Conservation (phyloP, 441 rosid species). For the Jatropha podagrica region DNA sequence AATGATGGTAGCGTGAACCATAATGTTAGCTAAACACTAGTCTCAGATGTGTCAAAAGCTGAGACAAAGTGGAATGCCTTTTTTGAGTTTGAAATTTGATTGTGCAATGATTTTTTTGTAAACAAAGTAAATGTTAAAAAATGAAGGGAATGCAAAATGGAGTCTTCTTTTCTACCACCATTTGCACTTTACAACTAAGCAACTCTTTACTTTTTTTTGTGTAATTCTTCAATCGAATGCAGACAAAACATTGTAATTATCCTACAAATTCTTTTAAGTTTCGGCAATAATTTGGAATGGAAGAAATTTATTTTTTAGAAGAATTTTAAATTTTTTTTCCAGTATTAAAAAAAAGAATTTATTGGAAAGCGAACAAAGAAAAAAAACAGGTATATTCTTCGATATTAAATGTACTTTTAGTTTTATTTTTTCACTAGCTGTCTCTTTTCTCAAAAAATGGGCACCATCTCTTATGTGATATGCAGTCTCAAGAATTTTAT, state of each 20-base stretch:
- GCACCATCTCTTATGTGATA: too few relatives aligned
- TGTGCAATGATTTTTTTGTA: neutral
- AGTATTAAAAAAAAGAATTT: too few relatives aligned
- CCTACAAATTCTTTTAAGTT: neutral
- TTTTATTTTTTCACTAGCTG: too few relatives aligned
- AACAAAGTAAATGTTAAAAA: neutral
- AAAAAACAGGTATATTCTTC: too few relatives aligned
- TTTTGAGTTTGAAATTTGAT: neutral
- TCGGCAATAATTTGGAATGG: neutral
- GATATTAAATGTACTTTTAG: too few relatives aligned
- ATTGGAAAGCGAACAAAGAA: too few relatives aligned
- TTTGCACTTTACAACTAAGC: slow-evolving; percentile 19
- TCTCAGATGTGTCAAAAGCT: neutral
- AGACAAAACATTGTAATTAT: neutral
- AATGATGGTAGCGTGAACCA: neutral
- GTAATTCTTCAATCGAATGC: neutral
- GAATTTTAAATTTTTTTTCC: too few relatives aligned
- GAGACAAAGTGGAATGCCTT: slow-evolving; percentile 1
- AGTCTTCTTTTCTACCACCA: neutral
- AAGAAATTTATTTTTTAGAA: neutral
- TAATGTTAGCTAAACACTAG: neutral
- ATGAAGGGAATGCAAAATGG: neutral
- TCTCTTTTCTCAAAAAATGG: too few relatives aligned
- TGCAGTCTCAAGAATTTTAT: too few relatives aligned
- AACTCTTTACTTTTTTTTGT: neutral